Evolutionary conservation across 805 yeast genomes (phyloP).

Genomic region (Alloascoidea hylecoeti): DNA sequence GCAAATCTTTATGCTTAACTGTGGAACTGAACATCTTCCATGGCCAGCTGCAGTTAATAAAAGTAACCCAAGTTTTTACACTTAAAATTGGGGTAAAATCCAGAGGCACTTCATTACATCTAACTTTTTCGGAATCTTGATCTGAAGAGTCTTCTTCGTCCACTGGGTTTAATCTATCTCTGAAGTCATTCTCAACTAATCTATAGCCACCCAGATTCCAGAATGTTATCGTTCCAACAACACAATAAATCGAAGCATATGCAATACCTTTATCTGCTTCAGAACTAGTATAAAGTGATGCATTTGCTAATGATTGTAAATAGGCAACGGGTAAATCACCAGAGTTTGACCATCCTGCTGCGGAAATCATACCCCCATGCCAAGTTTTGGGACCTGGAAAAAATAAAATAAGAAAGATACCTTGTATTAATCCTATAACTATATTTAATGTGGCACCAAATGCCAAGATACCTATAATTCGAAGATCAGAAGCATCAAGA

Average conservation of each 20-base stretch:
- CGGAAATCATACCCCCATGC: slow-evolving; percentile 63
- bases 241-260: slow-evolving; percentile 63
- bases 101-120: too few relatives aligned
- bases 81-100: too few relatives aligned
- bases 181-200: slow-evolving; percentile 58
- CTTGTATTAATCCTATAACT: slow-evolving; percentile 27
- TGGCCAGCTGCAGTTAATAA: too few relatives aligned
- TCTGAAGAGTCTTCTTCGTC: too few relatives aligned
- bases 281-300: slow-evolving; percentile 41
- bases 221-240: slow-evolving; percentile 50
- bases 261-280: slow-evolving; percentile 73
- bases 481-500: slow-evolving; percentile 53
- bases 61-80: too few relatives aligned
- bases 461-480: slow-evolving; percentile 51
- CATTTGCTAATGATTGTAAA: slow-evolving; percentile 32
- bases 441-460: slow-evolving; percentile 32
- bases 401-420: slow-evolving; percentile 7
- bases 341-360: slow-evolving; percentile 66
- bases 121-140: too few relatives aligned
- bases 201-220: slow-evolving; percentile 69
- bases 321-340: slow-evolving; percentile 83
- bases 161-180: slow-evolving; percentile 14
- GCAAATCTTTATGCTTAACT: too few relatives aligned
- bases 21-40: too few relatives aligned
- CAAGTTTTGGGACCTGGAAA: slow-evolving; percentile 51